Evolutionary conservation across 768 basidiomycete genomes (phyloP).

Genomic region (Tulasnella sp.): DNA sequence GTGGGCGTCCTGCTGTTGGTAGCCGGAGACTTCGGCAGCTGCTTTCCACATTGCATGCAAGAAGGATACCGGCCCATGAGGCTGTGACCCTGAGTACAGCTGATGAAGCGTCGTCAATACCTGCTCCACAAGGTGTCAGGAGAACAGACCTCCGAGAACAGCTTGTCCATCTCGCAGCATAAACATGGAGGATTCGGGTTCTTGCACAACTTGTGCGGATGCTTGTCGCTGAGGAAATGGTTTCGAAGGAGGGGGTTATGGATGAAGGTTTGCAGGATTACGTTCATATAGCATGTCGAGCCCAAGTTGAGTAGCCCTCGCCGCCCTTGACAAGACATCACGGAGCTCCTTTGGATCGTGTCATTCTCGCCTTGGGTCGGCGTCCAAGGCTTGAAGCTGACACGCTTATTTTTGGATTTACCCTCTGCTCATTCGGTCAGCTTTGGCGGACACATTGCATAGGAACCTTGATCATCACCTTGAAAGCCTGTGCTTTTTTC

Average conservation of each 20-base stretch:
- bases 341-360: constrained; percentile 49
- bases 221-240: constrained; percentile 87
- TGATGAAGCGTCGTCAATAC: constrained; percentile 32
- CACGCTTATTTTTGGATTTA: constrained; percentile 46
- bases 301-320: constrained; percentile 83
- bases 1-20: constrained; percentile 93
- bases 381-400: constrained; percentile 51
- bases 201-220: constrained; percentile 70
- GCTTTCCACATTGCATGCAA: constrained; percentile 77
- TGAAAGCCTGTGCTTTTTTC: constrained; percentile 60
- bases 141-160: constrained; percentile 62
- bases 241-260: constrained; percentile 87
- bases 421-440: constrained; percentile 25
- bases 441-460: constrained; percentile 33
- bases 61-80: constrained; percentile 79
- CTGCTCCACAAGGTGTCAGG: neutral
- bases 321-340: constrained; percentile 75
- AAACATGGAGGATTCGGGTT: constrained; percentile 57
- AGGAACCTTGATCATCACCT: constrained; percentile 42
- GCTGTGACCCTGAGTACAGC: constrained; percentile 48
- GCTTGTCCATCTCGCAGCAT: constrained; percentile 89
- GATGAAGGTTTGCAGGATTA: constrained; percentile 80
- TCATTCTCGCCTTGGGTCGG: constrained; percentile 44
- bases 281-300: constrained; percentile 92
- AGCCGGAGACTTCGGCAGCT: constrained; percentile 78